Evolutionary conservation across 2,329 filamentous ascomycete genomes (phyloP).

Genomic region (Colletotrichum gigasporum): DNA sequence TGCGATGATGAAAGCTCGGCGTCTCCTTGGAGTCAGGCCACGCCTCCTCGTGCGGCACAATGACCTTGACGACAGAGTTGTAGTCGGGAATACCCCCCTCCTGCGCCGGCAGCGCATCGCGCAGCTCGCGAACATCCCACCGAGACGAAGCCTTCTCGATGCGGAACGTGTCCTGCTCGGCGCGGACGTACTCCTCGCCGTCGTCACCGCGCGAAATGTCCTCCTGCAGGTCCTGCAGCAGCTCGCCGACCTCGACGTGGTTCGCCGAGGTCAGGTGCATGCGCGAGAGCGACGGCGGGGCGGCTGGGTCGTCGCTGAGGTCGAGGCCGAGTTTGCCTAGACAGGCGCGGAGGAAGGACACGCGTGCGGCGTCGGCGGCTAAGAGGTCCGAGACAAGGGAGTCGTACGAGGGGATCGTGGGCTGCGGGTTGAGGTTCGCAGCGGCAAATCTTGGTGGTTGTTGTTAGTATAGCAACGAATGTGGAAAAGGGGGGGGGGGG

Average conservation of each 20-base stretch:
- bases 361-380: conserved; percentile 74
- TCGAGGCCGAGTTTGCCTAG: conserved; percentile 84
- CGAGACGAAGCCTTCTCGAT: conserved; percentile 73
- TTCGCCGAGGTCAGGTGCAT: conserved; percentile 82
- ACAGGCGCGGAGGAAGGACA: conserved; percentile 81
- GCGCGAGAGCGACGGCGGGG: conserved; percentile 81
- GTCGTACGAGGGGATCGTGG: conserved; percentile 73
- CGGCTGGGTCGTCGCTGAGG: conserved; percentile 73
- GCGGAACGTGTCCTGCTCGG: conserved; percentile 84
- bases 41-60: conserved; percentile 75
- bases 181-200: conserved; percentile 75
- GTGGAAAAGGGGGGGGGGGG: background rate
- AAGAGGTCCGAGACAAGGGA: conserved; percentile 74
- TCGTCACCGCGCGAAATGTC: conserved; percentile 72
- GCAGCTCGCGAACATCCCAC: conserved; percentile 66
- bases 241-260: conserved; percentile 70
- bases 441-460: conserved; percentile 75
- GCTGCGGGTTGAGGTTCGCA: conserved; percentile 76
- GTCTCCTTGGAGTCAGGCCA: conserved; percentile 78
- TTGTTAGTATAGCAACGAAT: background rate
- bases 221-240: conserved; percentile 73
- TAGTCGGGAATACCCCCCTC: conserved; percentile 77
- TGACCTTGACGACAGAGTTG: conserved; percentile 74
- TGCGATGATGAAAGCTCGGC: conserved; percentile 85
- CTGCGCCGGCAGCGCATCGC: conserved; percentile 55